These are phyloP conservation scores for Pseudopyricularia javanii DNA, from an alignment of 2,329 filamentous ascomycete species.

Conservation along the genomic window DNA sequence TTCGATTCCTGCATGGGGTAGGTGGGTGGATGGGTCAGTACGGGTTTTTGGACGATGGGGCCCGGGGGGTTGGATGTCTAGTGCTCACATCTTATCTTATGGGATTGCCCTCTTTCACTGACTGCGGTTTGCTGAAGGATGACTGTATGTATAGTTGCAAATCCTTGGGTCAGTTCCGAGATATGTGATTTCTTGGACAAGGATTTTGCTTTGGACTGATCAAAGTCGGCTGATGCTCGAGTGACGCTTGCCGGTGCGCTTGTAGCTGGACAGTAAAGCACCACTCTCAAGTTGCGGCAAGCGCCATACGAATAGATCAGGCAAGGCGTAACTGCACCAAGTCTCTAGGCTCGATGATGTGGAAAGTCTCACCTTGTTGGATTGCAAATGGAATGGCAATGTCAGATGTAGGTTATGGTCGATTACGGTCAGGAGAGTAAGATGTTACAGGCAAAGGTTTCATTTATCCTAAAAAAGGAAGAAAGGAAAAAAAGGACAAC, in stretches of 20 bases:
- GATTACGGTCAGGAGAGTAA: too few species aligned
- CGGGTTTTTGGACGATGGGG: not conserved
- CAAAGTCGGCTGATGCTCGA: not conserved
- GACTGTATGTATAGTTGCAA: not conserved
- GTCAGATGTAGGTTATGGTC: too few species aligned
- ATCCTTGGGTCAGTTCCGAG: not conserved
- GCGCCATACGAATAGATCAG: not conserved
- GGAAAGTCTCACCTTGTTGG: not conserved
- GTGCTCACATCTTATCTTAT: not conserved
- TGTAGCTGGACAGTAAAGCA: not conserved
- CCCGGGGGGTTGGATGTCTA: not conserved
- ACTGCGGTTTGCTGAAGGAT: not conserved
- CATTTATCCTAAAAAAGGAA: too few species aligned
- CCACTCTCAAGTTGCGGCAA: not conserved
- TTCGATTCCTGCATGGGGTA: slow-evolving; percentile 48
- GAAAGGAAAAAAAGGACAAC: too few species aligned
- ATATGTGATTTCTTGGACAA: too few species aligned
- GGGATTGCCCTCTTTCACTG: not conserved
- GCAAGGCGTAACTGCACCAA: not conserved
- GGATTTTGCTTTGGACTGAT: not conserved
- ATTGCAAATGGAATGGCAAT: not conserved
- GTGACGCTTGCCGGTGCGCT: not conserved
- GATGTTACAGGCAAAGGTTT: too few species aligned
- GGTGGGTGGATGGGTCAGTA: not conserved
- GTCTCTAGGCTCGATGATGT: not conserved